Evolutionary conservation across 805 yeast species (phyloP), one percentile per base, ranked within the genome.

Genomic region (Metschnikowia noctiluminum): DNA sequence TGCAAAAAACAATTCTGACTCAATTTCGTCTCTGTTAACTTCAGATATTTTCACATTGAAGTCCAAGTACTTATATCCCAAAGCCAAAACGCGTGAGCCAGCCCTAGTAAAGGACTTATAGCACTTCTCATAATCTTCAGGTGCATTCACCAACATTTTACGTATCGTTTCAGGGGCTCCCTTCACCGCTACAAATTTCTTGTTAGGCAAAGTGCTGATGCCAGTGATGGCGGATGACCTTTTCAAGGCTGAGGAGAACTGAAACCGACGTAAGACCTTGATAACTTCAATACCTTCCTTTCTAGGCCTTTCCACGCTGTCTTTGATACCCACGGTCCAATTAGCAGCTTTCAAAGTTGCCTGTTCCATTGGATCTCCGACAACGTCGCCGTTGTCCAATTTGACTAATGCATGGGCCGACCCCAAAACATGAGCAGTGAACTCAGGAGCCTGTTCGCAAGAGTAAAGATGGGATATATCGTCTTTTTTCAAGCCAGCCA

Each of bases 311-410:
- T 76, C 78, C 40, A 87, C 86, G 44, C 78, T 67, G 63, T 90
- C 96, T 56, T 89, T 87, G 48, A 76, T 78, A 46, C 86, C 88
- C 54, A 94, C 85, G 37, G 74, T 76, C 97, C 97, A 94, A 30
- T 83, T 82, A 49, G 94, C 80, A 38, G 96, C 92, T 57, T 83
- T 84, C 59, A 94, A 75, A 45, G 99, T 94, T 28, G 95, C 97
- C 70, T 90, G 89, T 71, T 94, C 99, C 98, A 94, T 92, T 54
- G 99, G 97, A 64, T 94, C 99, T 70, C 99, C 99, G 52, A 94
- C 99, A 58, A 91, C 81, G 54, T 94, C 98, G 59, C 98, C 99
- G 64, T 91, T 96, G 61, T 94, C 97, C 52, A 94, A 77, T 61
- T 84, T 82, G 28, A 94, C 99, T 56, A 94, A 78, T 28, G 99